A percentile compares a stretch with the other conserved stretches of the same genome.
phyloP scores from a whole-genome alignment of 176 grass and related monocot genomes.

The Tillandsia fasciculata region DNA sequence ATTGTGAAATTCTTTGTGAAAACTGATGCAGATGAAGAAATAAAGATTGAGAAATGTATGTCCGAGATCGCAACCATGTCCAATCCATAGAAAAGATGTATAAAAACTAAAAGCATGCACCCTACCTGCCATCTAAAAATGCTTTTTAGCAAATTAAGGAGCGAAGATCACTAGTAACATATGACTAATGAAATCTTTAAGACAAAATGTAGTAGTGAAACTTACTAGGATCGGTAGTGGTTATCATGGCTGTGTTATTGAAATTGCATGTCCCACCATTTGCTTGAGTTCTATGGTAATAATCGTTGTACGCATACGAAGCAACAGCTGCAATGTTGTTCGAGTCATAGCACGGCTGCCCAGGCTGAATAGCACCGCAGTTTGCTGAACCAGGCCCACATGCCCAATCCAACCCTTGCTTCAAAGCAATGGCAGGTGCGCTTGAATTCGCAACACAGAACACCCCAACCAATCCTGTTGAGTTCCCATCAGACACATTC shows the following conservation, averaged over 20 bases:
- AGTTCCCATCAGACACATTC: conserved; percentile 32
- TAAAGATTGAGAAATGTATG: not conserved
- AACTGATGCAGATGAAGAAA: too few relatives aligned
- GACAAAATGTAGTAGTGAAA: not conserved
- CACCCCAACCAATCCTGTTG: conserved; percentile 46
- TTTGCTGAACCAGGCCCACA: conserved; percentile 96
- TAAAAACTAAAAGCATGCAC: not conserved
- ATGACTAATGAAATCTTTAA: conserved; percentile 10
- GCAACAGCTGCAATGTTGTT: conserved; percentile 73
- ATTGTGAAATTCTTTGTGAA: too few relatives aligned
- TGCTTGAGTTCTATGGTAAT: conserved; percentile 86
- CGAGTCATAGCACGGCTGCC: conserved; percentile 68
- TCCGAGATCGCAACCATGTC: not conserved
- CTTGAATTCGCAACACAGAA: conserved; percentile 91
- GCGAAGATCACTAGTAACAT: not conserved
- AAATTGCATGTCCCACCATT: conserved; percentile 93
- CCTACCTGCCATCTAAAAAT: not conserved
- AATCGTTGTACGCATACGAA: conserved; percentile 93
- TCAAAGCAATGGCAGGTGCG: conserved; percentile 47
- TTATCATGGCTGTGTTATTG: conserved; percentile 74
- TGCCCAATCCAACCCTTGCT: conserved; percentile 94
- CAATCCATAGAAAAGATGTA: not conserved
- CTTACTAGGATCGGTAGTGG: conserved; percentile 91
- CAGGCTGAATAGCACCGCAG: conserved; percentile 81
- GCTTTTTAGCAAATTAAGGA: not conserved